Percentiles rank a stretch among this genome's conserved stretches.
Evolutionary conservation across 202 grass and related monocot genomes (phyloP).

Genomic region (Miscanthus sacchariflorus): DNA sequence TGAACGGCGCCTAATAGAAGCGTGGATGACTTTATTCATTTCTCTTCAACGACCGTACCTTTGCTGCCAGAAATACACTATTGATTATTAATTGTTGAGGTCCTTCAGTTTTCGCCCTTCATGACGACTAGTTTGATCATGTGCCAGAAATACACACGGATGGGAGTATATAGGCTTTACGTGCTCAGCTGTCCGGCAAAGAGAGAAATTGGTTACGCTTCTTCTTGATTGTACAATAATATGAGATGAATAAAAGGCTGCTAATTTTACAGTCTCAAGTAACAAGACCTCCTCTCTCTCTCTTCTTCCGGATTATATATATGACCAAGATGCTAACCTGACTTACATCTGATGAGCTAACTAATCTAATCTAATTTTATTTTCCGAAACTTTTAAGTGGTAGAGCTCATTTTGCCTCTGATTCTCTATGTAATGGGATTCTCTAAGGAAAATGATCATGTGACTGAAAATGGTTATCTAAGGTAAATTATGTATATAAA

Average conservation of each 20-base stretch:
- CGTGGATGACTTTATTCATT: background rate
- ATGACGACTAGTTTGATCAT: background rate
- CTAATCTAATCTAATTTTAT: too few relatives aligned
- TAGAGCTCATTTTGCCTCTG: too few relatives aligned
- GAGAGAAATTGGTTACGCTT: background rate
- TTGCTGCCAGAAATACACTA: background rate
- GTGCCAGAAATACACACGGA: background rate
- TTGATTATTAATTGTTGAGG: background rate
- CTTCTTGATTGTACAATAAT: background rate
- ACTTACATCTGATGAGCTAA: too few relatives aligned
- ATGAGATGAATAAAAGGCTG: background rate
- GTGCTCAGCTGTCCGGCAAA: background rate
- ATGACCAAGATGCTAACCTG: too few relatives aligned
- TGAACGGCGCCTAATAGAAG: slow-evolving; percentile 61
- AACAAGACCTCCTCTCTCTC: background rate
- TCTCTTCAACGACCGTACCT: background rate
- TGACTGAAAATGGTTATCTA: too few relatives aligned
- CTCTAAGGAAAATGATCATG: too few relatives aligned
- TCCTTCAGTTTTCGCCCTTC: background rate
- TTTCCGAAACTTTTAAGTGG: too few relatives aligned
- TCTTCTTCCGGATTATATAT: too few relatives aligned
- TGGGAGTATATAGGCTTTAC: too few relatives aligned
- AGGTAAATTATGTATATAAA: too few relatives aligned
- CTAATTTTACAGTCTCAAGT: background rate
- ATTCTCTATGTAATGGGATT: too few relatives aligned